Evolutionary conservation across 331 rosid species (phyloP), one percentile per base, ranked within the genome.

Genomic region (Acacia pycnantha): DNA sequence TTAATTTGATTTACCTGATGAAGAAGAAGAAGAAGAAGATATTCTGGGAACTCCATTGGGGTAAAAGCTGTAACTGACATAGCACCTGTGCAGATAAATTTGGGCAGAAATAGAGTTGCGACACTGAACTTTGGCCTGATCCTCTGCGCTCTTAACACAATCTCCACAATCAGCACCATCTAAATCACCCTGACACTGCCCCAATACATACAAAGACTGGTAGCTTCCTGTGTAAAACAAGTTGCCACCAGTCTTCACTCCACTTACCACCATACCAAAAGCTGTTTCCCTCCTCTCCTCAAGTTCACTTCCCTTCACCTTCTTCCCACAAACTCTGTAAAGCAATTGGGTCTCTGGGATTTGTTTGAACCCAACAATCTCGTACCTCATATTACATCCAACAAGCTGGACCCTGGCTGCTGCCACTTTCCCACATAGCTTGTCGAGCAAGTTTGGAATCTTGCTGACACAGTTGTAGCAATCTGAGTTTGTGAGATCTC

Each of bases 161-260:
- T 87, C 91, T 14, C 82, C 92, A 83, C 98, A 94, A 77, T 89
- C 95, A 13, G 69, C 83, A 21, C 51, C 72, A 26, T 83, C 82
- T 87, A 94, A 87, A 85, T 89, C 90, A 14, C 97, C 91, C 29
- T 94, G 90, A 59, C 98, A 94, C 89, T 94, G 98, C n/a, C 95
- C 98, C 88, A 92, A 59, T 26, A 84, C 92, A 61, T 84, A 86
- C n/a, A 94, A 68, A 4, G 95, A 90, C 79, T 90, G 84, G 22
- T 87, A 90, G 11, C 74, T 92, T 58, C 89, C 95, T 3, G 85
- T 81, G 70, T 92, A 92, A 43, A 92, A 94, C 90, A 88, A 48
- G 8, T 83, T 86, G n/a, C 82, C 83, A 24, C 84, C 85, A 64
- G 68, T 90, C 76, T 84, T 87, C 1, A 94, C 87, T 11, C 92